Conservation (phyloP, 176 grass and related monocot genomes). For the Aegilops tauschii region DNA sequence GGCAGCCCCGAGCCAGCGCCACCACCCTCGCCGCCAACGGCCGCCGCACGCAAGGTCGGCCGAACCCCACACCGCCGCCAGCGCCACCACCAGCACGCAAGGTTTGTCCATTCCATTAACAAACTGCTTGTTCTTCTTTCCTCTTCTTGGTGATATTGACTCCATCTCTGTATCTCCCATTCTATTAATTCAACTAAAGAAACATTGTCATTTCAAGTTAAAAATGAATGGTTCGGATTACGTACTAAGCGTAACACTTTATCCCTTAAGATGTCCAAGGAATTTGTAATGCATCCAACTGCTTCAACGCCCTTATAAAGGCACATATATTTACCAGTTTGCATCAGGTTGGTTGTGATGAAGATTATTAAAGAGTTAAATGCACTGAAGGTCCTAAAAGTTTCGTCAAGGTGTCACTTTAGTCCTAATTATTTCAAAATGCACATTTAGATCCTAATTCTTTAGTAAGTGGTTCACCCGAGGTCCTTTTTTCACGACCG, state of each 20-base stretch:
- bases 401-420: no score
- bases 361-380: neutral
- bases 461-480: no score
- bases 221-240: neutral
- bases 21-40: no score
- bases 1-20: no score
- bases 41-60: no score
- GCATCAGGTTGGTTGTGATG: neutral
- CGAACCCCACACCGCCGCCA: no score
- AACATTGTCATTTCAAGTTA: neutral
- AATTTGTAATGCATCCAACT: neutral
- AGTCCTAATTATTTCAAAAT: no score
- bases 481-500: no score
- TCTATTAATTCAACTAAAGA: neutral
- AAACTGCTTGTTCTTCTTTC: neutral
- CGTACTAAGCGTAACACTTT: neutral
- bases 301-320: neutral
- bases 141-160: neutral
- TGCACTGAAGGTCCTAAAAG: no score
- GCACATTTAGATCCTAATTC: no score
- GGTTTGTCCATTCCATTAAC: neutral
- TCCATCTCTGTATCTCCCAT: neutral
- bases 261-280: neutral
- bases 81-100: no score
- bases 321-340: neutral